phyloP scores from a whole-genome alignment of 2,329 filamentous ascomycete genomes.

The Trichoderma koningiopsis region DNA sequence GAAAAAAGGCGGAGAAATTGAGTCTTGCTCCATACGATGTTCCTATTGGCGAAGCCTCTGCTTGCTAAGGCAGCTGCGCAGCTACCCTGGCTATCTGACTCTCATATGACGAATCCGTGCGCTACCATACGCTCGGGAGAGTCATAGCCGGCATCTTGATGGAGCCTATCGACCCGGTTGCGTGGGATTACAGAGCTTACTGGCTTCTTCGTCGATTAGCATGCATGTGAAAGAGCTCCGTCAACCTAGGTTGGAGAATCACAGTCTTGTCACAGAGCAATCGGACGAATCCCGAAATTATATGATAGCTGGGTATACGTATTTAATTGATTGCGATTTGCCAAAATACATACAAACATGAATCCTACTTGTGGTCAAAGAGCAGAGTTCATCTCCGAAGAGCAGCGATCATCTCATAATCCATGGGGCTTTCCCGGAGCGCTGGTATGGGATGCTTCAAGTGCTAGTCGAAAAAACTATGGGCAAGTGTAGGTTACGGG shows the following conservation, averaged over 20 bases:
- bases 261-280: background rate
- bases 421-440: too few species aligned
- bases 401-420: background rate
- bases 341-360: background rate
- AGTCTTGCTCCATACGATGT: background rate
- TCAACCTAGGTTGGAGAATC: background rate
- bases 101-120: background rate
- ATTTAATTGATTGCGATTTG: background rate
- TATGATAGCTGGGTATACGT: background rate
- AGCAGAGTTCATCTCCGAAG: background rate
- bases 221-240: background rate
- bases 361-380: background rate
- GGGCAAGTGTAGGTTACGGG: background rate
- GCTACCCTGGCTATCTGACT: background rate
- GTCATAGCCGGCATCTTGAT: background rate
- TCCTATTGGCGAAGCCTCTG: conserved; percentile 1
- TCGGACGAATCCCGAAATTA: background rate
- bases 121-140: conserved; percentile 11
- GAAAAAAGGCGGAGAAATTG: background rate
- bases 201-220: background rate
- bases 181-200: background rate
- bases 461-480: background rate
- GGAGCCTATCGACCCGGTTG: background rate
- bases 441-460: background rate
- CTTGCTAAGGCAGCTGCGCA: conserved; percentile 9